Base-by-base conservation (phyloP, 2,329 filamentous ascomycete species). In the Alternaria gaisen region DNA sequence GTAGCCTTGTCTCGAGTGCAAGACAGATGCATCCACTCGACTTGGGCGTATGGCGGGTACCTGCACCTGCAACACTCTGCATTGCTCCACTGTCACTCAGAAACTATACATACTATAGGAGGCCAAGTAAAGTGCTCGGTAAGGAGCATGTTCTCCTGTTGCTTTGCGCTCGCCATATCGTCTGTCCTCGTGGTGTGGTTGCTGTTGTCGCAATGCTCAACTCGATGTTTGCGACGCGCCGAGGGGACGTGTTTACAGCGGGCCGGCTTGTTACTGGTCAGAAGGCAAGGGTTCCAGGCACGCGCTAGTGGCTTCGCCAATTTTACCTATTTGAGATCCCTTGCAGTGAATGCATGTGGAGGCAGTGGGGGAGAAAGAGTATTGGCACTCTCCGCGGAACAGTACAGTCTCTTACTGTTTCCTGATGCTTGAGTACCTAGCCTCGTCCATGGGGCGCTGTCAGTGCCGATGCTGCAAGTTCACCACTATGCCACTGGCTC, bases 41-140 rank as follows among this genome's bases (percentile, higher is more conserved):
- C 20, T 16, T 41, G n/a, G 11, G 32, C 54, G 56, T 57, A 58
- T 64, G 53, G 58, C 32, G 58, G 60, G 58, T 42, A 38, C n/a
- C 30, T 52, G 24, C 7, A n/a, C 18, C 32, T 26, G 5, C 18
- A 30, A 42, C 40, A 24, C 20, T 44, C 24, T 20, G 8, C 26
- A 20, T 28, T n/a, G 12, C 24, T 12, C 5, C 34, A 14, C 44
- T 16, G 28, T 20, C 3, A 26, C 22, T 26, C 24, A 36, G 20
- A 16, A 42, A 34, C 24, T 18, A 52, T 53, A 59, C 91, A 75
- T 81, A 97, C 94, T 68, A 97, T 88, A 28, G 94, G 95, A 2
- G 95, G 94, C 73, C 97, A 97, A 67, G 92, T 92, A 73, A 99
- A 91, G 77, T 99, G 95, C 84, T 98, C 95, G 2, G 95, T 97